Base-by-base conservation (phyloP, 495 filamentous ascomycete species). In the Penicillium arizonense region DNA sequence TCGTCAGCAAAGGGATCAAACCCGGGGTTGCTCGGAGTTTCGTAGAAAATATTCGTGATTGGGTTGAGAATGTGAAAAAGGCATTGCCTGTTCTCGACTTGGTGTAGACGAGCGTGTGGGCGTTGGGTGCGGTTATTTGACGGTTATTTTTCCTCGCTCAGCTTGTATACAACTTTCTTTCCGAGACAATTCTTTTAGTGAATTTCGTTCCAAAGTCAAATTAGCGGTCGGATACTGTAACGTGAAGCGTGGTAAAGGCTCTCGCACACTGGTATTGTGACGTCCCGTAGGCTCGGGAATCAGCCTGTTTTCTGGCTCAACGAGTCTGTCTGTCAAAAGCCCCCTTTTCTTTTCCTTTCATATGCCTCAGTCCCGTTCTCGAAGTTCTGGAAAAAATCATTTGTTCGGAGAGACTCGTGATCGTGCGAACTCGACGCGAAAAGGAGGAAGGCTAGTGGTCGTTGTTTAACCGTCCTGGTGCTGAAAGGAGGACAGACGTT, bases 381-480 rank as follows among this genome's bases (percentile, higher is more conserved):
- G 28, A n/a, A 64, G 53, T 1, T 62, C 45, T 18, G 59, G 52
- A 42, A 70, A 64, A 21, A 70, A 57, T n/a, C n/a, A 13, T 62
- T 21, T n/a, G n/a, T n/a, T n/a, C n/a, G n/a, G n/a, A n/a, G n/a
- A n/a, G n/a, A n/a, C n/a, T n/a, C n/a, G n/a, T n/a, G n/a, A n/a
- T n/a, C n/a, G n/a, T n/a, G n/a, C n/a, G n/a, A n/a, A n/a, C n/a
- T n/a, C n/a, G n/a, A n/a, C n/a, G n/a, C n/a, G n/a, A n/a, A n/a
- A n/a, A n/a, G n/a, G n/a, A n/a, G n/a, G 32, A 58, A 32, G 43
- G 61, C 63, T 44, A 44, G 59, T 5, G 64, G 58, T 45, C 64
- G 9, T 38, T 55, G 47, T 28, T 68, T 67, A 28, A 71, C 58
- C 34, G n/a, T 59, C 7, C 38, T 45, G 49, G 52, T 71, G 60